These are phyloP conservation scores for Boletus sp. DNA, from an alignment of 768 basidiomycete genomes.

Conservation along the genomic window DNA sequence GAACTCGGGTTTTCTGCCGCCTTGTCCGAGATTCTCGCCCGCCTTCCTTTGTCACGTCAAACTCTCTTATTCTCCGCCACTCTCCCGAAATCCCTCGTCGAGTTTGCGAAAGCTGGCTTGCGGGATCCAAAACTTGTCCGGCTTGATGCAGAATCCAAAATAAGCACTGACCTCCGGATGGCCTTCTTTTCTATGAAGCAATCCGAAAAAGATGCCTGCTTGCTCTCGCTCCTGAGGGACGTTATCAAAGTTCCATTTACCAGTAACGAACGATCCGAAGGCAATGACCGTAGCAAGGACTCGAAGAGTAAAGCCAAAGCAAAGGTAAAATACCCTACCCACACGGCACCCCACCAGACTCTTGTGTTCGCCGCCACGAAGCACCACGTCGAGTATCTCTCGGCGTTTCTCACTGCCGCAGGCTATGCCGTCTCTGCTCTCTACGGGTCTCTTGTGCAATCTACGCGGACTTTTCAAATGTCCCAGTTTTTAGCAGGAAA, in stretches of 20 bases:
- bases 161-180: conserved; percentile 90
- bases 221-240: conserved; percentile 80
- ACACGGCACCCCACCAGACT: conserved; percentile 82
- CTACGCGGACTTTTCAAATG: conserved; percentile 87
- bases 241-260: conserved; percentile 78
- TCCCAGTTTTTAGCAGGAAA: conserved; percentile 78
- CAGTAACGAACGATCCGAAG: conserved; percentile 22
- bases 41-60: conserved; percentile 83
- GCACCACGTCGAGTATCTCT: conserved; percentile 96
- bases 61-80: conserved; percentile 96
- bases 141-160: conserved; percentile 95
- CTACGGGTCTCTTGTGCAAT: conserved; percentile 93
- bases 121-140: conserved; percentile 92
- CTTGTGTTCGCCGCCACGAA: conserved; percentile 96
- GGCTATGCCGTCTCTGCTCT: conserved; percentile 92
- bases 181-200: conserved; percentile 92
- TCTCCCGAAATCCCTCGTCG: conserved; percentile 90
- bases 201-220: conserved; percentile 89
- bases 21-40: conserved; percentile 86
- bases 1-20: conserved; percentile 97
- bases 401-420: conserved; percentile 67
- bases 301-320: conserved; percentile 53
- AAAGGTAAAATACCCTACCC: conserved; percentile 41
- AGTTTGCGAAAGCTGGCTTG: conserved; percentile 97
- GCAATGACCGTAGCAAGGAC: conserved; percentile 26